Evolutionary conservation across 257 asterid genomes (phyloP), one percentile per base, ranked within the genome.

Genomic region (Jacaranda mimosifolia): DNA sequence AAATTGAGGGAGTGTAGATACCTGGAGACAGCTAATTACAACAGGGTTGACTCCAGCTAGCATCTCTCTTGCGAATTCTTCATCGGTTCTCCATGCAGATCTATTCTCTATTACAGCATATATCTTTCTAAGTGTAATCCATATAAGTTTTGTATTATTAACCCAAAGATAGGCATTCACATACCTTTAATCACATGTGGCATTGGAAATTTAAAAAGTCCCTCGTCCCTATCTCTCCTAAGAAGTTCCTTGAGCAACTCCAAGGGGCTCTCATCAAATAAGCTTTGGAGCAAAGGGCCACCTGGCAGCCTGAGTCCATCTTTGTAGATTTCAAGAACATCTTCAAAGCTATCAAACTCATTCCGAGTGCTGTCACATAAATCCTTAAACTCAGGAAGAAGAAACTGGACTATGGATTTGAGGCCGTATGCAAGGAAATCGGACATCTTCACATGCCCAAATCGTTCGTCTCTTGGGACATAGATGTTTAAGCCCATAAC

Each of bases 31-130:
- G 6, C 81, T 46, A 72, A 89, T 85, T 39, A 87, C 63, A 13
- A 85, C 78, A 62, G 94, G 94, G 62, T 89, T 87, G 35, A 85
- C 64, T 53, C 91, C 94, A 0, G 91, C 91, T 57, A 89, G 51
- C 92, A 89, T 89, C 73, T 89, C 94, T 74, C 94, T 80, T 7
- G 85, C 91, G 72, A 89, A 87, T 70, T 89, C 94, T 73, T 85
- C 94, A 82, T 89, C 90, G 4, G 89, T 85, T 21, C 86, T 81
- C 94, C 94, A 89, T 8, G 94, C 89, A 48, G 89, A 65, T 76
- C 53, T 84, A 68, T 87, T 89, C 77, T 83, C 91, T 87, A 79
- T 39, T 14, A 2, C 32, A 26, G 2, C 32, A 26, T 26, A 26
- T 26, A 26, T 26, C 32, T 26, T 1, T 26, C 32, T 26, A 26